Base-by-base conservation (phyloP, 805 yeast species). In the Teunomyces funiuensis region DNA sequence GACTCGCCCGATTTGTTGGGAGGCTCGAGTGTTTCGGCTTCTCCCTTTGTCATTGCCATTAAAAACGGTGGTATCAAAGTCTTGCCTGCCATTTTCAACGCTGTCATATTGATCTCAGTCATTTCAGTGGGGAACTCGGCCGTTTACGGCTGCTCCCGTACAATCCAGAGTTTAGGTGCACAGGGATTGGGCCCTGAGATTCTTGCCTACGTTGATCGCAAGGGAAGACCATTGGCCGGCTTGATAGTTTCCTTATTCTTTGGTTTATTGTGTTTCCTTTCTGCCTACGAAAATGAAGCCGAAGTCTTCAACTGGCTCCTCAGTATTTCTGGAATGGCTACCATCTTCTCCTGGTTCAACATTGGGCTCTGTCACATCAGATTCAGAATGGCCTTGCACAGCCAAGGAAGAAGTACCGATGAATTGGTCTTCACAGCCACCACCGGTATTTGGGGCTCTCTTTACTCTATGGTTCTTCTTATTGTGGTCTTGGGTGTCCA, bases 261-360 rank as follows among this genome's bases (percentile, higher is more conserved):
- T 33, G 55, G 55, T 9, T 38, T 51, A 4, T 44, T 51, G 25
- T 43, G 55, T 16, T 51, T 51, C 41, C 47, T 51, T 27, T 43
- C 48, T 10, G 51, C 51, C 5, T 46, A 46, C 43, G 29, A 33
- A 16, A 37, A 46, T 30, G 44, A 46, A n/a, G 48, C 28, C 9
- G 44, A 44, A 16, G 49, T 49, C 4, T 49, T 49, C 22, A 51
- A 53, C 2, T 65, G 71, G 71, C 49, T 65, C 26, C 55, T 65
- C 45, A 59, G 65, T 14, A 47, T 65, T 22, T 54, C 62, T 8
- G 70, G 69, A n/a, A 48, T 65, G 29, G 63, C 69, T 0, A 63
- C 69, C 15, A 45, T 65, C 14, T 63, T 65, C 47, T 57, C 64
- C 19, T 65, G 69, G 69, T 61, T 63, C 42, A 58, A 62, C 40